phyloP scores from a whole-genome alignment of 495 filamentous ascomycete species.

The Penicillium flavigenum region DNA sequence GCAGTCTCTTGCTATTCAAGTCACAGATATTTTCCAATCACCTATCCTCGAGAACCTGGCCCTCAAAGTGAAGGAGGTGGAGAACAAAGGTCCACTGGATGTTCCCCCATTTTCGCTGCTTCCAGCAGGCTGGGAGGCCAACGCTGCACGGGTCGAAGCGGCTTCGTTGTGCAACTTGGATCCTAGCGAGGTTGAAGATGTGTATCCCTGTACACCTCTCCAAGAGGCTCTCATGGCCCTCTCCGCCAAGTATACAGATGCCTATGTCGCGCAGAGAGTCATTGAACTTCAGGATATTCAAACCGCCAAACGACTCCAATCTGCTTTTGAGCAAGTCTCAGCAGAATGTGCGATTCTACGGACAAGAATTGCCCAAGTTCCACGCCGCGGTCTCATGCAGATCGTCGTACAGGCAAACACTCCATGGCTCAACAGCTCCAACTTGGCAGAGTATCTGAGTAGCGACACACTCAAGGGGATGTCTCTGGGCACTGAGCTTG shows the following conservation, averaged over 20 bases:
- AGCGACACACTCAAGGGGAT: constrained; percentile 43
- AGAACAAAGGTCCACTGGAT: background rate
- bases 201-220: constrained; percentile 51
- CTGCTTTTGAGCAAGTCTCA: constrained; percentile 42
- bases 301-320: background rate
- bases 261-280: constrained; percentile 32
- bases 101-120: constrained; percentile 13
- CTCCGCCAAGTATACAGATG: constrained; percentile 37
- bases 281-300: constrained; percentile 1
- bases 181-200: constrained; percentile 30
- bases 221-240: constrained; percentile 53
- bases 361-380: constrained; percentile 44
- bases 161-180: constrained; percentile 5
- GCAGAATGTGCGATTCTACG: constrained; percentile 40
- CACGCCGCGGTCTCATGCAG: constrained; percentile 36
- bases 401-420: constrained; percentile 41
- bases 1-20: constrained; percentile 29
- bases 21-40: constrained; percentile 33
- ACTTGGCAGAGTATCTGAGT: constrained; percentile 31
- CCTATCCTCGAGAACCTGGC: constrained; percentile 21
- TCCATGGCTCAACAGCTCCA: constrained; percentile 32
- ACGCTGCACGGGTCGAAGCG: background rate
- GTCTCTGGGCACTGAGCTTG: constrained; percentile 47
- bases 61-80: background rate
- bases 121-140: background rate